phyloP scores from a whole-genome alignment of 176 grass and related monocot genomes.

The Chloris gayana region DNA sequence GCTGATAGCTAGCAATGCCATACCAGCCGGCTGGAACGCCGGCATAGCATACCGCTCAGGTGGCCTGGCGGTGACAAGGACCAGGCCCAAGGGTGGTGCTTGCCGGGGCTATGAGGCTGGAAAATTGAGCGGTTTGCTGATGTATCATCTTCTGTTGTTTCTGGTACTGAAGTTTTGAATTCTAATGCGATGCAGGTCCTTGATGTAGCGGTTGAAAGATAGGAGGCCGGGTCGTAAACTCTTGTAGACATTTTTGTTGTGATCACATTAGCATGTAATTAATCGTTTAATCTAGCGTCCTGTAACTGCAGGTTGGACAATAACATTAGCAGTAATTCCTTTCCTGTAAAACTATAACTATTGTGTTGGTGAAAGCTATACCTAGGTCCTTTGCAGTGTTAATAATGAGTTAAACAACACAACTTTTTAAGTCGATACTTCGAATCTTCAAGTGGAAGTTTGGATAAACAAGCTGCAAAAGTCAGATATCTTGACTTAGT shows the following conservation, averaged over 20 bases:
- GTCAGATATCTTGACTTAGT: too few relatives aligned
- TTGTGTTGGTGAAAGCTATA: neutral
- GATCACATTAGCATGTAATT: neutral
- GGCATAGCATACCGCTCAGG: slow-evolving; percentile 40
- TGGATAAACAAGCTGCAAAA: neutral
- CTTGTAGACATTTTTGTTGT: slow-evolving; percentile 7
- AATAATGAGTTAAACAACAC: neutral
- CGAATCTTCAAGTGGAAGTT: neutral
- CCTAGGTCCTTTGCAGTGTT: neutral
- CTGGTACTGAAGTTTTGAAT: slow-evolving; percentile 21
- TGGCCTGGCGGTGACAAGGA: slow-evolving; percentile 37
- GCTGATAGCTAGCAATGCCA: slow-evolving; percentile 48
- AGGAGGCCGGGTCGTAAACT: neutral
- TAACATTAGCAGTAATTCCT: neutral
- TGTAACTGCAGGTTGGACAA: neutral
- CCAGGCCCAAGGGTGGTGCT: neutral
- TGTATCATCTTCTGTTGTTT: slow-evolving; percentile 28
- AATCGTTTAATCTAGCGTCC: neutral
- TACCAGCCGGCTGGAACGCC: slow-evolving; percentile 48
- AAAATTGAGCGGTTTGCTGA: neutral
- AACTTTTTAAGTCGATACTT: neutral
- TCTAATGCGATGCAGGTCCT: neutral
- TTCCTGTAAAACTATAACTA: neutral
- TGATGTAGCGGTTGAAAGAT: neutral
- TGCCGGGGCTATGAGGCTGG: neutral